Percentiles rank a stretch among this genome's conserved stretches.
Evolutionary conservation across 192 early-diverging fungal genomes (phyloP).

Genomic region (Backusella australiensis): DNA sequence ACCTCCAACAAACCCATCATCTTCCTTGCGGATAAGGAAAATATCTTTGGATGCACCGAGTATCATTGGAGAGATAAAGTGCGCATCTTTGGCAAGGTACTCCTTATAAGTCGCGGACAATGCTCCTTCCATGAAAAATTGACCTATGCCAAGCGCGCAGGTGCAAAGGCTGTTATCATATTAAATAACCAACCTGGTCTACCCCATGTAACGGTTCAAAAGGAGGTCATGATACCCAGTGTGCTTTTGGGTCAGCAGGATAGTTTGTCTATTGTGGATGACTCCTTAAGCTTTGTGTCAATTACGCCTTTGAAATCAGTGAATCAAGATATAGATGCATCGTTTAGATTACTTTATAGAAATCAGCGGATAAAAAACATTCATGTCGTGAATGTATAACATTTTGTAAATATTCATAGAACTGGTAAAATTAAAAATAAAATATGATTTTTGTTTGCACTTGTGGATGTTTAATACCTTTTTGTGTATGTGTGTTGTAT

Average conservation of each 20-base stretch:
- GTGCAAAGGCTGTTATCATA: slow-evolving; percentile 41
- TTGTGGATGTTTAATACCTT: no score
- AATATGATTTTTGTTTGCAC: no score
- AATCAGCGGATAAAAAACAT: neutral
- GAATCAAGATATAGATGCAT: neutral
- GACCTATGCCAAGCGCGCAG: slow-evolving; percentile 41
- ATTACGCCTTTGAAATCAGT: neutral
- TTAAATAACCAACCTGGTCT: slow-evolving; percentile 29
- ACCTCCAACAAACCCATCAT: neutral
- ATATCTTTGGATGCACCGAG: slow-evolving; percentile 31
- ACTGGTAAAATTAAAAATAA: neutral
- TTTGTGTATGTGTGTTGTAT: no score
- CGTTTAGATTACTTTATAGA: neutral
- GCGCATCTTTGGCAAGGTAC: slow-evolving; percentile 28
- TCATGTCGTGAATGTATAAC: neutral
- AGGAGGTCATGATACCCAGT: neutral
- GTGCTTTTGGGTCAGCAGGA: slow-evolving; percentile 9
- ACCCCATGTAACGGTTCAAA: neutral
- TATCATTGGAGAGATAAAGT: slow-evolving; percentile 29
- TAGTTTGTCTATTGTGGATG: neutral
- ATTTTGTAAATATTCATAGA: neutral
- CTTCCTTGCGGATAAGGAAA: neutral
- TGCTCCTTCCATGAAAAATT: slow-evolving; percentile 48
- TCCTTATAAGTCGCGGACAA: slow-evolving; percentile 42
- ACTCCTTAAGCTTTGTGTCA: neutral